phyloP scores from a whole-genome alignment of 2,329 filamentous ascomycete genomes.

The Ophiognomonia clavigignenti-juglandacearum region DNA sequence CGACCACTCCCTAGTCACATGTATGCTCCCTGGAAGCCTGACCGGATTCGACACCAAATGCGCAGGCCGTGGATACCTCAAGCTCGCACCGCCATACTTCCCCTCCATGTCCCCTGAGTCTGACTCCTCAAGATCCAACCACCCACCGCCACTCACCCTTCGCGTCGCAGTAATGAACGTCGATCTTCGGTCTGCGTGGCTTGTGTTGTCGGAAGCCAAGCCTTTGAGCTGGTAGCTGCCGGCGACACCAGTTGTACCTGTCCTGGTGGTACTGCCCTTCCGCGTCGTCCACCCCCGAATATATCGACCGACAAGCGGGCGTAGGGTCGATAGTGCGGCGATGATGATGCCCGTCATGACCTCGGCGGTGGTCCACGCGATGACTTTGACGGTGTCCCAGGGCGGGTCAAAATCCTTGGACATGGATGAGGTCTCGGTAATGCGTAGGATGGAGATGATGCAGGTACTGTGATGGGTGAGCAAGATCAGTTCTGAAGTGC shows the following conservation, averaged over 20 bases:
- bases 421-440: neutral
- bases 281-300: neutral
- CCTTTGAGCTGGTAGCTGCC: neutral
- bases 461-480: conserved; percentile 3
- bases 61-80: neutral
- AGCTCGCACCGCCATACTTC: neutral
- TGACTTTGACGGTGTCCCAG: neutral
- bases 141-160: neutral
- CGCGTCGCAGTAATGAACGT: neutral
- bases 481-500: neutral
- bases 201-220: neutral
- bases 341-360: conserved; percentile 2
- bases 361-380: conserved; percentile 7
- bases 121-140: neutral
- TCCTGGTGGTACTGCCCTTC: neutral
- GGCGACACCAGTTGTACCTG: too few species aligned
- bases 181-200: neutral
- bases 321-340: conserved; percentile 17
- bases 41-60: neutral
- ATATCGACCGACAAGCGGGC: conserved; percentile 15
- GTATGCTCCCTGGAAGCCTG: neutral
- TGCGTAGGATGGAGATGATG: conserved; percentile 4
- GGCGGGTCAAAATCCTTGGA: neutral
- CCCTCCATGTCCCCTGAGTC: neutral
- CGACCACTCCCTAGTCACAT: conserved; percentile 1